phyloP scores from a whole-genome alignment of 176 grass and related monocot species.

The Rhynchospora pubera region DNA sequence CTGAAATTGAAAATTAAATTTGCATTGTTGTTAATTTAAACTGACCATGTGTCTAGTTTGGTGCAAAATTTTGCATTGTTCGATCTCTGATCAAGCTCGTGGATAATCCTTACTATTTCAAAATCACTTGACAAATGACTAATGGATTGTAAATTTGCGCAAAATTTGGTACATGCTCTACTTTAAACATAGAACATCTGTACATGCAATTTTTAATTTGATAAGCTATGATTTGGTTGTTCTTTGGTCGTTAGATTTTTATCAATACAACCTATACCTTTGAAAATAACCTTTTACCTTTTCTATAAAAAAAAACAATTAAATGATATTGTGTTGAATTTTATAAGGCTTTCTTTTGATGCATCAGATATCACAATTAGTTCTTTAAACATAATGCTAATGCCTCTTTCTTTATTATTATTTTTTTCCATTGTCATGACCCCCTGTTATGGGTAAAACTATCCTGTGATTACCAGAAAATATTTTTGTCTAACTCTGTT shows the following conservation, averaged over 20 bases:
- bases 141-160: background rate
- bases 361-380: background rate
- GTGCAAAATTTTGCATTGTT: background rate
- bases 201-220: no score
- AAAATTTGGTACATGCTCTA: background rate
- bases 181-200: background rate
- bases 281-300: background rate
- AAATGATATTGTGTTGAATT: background rate
- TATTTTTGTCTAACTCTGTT: background rate
- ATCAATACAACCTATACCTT: background rate
- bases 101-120: background rate
- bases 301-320: no score
- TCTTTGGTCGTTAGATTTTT: background rate
- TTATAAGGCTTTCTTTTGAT: background rate
- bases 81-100: background rate
- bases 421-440: background rate
- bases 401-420: background rate
- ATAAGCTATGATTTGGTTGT: background rate
- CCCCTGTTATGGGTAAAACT: background rate
- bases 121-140: background rate
- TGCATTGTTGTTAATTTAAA: background rate
- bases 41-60: background rate
- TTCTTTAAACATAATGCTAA: background rate
- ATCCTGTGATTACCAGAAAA: slow-evolving; percentile 3
- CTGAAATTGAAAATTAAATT: background rate